A percentile compares a stretch with the other conserved stretches of the same genome.
Evolutionary conservation across 352 stramenopile genomes (phyloP).

Genomic region (Aphanomyces astaci): DNA sequence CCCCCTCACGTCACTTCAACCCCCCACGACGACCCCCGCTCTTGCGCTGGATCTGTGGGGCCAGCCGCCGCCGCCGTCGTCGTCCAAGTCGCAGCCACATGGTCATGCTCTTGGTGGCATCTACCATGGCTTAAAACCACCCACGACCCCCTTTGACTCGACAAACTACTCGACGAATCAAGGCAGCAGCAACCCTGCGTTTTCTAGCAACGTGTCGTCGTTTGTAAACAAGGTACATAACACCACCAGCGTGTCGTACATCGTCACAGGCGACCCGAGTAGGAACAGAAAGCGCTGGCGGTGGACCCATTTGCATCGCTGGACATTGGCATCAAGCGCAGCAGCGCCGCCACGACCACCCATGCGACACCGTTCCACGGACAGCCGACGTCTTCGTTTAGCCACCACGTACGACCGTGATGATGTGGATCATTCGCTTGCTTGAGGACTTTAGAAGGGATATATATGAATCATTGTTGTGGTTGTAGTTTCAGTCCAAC

Average conservation of each 20-base stretch:
- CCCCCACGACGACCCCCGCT: neutral
- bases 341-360: neutral
- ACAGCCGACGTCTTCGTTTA: too few species aligned
- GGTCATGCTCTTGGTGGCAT: too few species aligned
- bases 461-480: too few species aligned
- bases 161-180: neutral
- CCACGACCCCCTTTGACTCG: neutral
- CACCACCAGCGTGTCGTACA: neutral
- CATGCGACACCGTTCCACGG: neutral
- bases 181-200: neutral
- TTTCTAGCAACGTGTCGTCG: neutral
- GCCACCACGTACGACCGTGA: too few species aligned
- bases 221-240: neutral
- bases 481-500: neutral
- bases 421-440: neutral
- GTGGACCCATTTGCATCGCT: conserved; percentile 21
- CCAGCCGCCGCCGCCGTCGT: neutral
- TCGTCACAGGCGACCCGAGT: neutral
- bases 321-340: conserved; percentile 23
- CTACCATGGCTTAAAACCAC: too few species aligned
- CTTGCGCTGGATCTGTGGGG: conserved; percentile 6
- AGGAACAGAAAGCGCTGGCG: neutral
- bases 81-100: too few species aligned
- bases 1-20: neutral
- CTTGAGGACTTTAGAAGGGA: too few species aligned